phyloP scores from a whole-genome alignment of 805 yeast genomes.

The Barnettozyma salicaria region DNA sequence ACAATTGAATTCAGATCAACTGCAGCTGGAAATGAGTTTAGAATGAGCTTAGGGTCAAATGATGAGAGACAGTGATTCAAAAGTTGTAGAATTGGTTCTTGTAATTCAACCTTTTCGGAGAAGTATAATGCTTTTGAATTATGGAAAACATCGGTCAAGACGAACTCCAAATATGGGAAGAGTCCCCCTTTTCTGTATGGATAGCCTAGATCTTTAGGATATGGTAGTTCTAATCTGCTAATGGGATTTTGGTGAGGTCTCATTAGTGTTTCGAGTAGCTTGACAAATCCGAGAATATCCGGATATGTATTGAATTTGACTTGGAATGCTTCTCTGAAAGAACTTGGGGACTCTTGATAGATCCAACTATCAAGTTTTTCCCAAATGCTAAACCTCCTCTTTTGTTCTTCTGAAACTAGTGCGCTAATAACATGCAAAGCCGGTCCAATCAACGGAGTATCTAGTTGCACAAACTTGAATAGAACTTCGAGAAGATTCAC shows the following conservation, averaged over 20 bases:
- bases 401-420: conserved; percentile 42
- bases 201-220: conserved; percentile 59
- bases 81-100: conserved; percentile 46
- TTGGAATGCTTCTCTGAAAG: conserved; percentile 40
- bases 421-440: conserved; percentile 51
- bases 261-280: conserved; percentile 37
- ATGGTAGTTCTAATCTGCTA: conserved; percentile 40
- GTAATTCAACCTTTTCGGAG: conserved; percentile 38
- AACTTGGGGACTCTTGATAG: conserved; percentile 31
- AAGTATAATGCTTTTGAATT: conserved; percentile 39
- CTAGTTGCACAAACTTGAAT: conserved; percentile 39
- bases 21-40: conserved; percentile 47
- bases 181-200: conserved; percentile 60
- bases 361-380: conserved; percentile 63
- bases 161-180: conserved; percentile 74
- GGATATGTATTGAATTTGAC: conserved; percentile 44
- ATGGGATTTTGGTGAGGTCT: conserved; percentile 30
- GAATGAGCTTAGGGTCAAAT: conserved; percentile 47
- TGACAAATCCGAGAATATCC: conserved; percentile 57
- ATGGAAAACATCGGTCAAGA: conserved; percentile 60
- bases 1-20: conserved; percentile 46
- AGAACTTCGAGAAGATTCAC: conserved; percentile 30
- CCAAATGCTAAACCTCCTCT: conserved; percentile 55
- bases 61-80: conserved; percentile 42
- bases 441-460: conserved; percentile 48